These are phyloP conservation scores for Penicillium sp. DNA, from an alignment of 2,329 filamentous ascomycete genomes.

Conservation along the genomic window DNA sequence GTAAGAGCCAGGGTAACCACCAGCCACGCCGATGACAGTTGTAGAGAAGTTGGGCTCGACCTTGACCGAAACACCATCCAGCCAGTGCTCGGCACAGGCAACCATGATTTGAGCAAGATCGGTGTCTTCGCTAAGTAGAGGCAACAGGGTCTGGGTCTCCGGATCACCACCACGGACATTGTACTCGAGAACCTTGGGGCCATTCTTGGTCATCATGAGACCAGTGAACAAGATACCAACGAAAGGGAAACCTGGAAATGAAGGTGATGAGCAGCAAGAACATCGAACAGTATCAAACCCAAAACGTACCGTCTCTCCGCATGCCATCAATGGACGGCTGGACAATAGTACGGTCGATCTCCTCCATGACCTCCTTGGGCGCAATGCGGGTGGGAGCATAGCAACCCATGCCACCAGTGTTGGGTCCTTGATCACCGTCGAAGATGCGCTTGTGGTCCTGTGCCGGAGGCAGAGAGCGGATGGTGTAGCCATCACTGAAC, in stretches of 20 bases:
- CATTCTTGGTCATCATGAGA: slow-evolving; percentile 82
- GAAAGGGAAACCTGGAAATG: slow-evolving; percentile 40
- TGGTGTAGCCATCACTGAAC: slow-evolving; percentile 84
- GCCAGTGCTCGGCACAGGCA: slow-evolving; percentile 72
- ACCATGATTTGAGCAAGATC: slow-evolving; percentile 88
- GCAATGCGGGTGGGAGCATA: slow-evolving; percentile 87
- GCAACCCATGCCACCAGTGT: slow-evolving; percentile 97
- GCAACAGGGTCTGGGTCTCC: slow-evolving; percentile 82
- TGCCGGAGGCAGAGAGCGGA: slow-evolving; percentile 79
- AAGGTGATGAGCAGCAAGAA: not conserved
- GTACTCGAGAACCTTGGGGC: slow-evolving; percentile 84
- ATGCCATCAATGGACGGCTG: slow-evolving; percentile 87
- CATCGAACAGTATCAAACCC: not conserved
- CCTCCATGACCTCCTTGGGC: slow-evolving; percentile 69
- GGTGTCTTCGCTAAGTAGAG: slow-evolving; percentile 71
- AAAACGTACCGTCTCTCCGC: slow-evolving; percentile 61
- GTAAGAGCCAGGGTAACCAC: slow-evolving; percentile 85
- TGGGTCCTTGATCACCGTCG: slow-evolving; percentile 84
- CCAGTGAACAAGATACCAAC: slow-evolving; percentile 55
- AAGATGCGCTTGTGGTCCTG: slow-evolving; percentile 96
- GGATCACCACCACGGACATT: slow-evolving; percentile 92
- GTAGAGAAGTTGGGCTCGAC: slow-evolving; percentile 71
- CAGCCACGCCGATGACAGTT: slow-evolving; percentile 90
- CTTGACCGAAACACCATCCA: slow-evolving; percentile 67
- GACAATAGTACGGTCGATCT: slow-evolving; percentile 78